Base-by-base conservation (phyloP, 176 grass and related monocot genomes). In the Eleusine indica region DNA sequence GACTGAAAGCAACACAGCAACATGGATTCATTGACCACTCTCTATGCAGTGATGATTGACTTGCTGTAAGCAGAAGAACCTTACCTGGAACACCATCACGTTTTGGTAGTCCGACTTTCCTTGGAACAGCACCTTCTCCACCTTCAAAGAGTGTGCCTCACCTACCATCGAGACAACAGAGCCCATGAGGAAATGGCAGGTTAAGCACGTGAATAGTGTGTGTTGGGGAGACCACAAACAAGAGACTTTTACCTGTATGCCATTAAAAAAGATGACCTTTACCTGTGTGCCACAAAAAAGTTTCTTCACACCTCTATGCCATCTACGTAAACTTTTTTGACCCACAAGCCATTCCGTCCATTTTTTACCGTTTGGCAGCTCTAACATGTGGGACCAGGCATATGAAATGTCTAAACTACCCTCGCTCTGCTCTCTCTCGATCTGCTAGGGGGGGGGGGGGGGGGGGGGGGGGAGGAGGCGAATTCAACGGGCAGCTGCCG, bases 111-210 rank as follows among this genome's bases (percentile, higher is more conserved):
- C 93, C 0, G 96, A 98, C 56, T 95, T 95, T 9, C 87, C 93
- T 83, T 98, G 85, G 77, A 98, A 98, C 66, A 98, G 75, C 25
- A 98, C 68, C 67, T 98, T 90, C 53, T 98, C 96, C 30, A 98
- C 87, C 82, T 98, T 98, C 47, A 98, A 85, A 11, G 96, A 98
- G 91, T 98, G 93, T 15, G 96, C 96, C 91, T 98, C 93, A 52
- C 94, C 94, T 90, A 75, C 58, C 67, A 47, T 64, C 29, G 57
- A 47, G 30, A 41, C 12, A 68, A 8, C 16, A 70, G 6, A 73
- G 72, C 17, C 42, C 39, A 68, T 79, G 1, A 79, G 65, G 79
- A 78, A 42, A 60, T 30, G 61, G 22, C 39, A 73, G 7, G 11
- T 63, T 19, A 51, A 77, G 52, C 78, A 80, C 64, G 44, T 12